These are phyloP conservation scores for Trichosporon sp. DNA, from an alignment of 1,284 basidiomycete genomes.

Conservation along the genomic window DNA sequence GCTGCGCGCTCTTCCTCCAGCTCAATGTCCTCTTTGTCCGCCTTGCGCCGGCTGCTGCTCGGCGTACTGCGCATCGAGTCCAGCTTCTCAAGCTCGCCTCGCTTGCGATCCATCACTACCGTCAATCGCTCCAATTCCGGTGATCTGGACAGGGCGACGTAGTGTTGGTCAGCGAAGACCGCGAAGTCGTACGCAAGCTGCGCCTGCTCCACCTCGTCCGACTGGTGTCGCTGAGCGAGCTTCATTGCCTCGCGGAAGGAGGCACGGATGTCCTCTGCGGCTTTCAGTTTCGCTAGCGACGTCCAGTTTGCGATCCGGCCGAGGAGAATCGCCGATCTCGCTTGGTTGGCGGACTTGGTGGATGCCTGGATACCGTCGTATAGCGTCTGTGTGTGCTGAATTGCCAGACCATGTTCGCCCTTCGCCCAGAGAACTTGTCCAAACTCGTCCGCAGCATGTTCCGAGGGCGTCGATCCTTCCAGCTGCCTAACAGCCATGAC, in stretches of 20 bases:
- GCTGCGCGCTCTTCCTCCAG: slow-evolving; percentile 56
- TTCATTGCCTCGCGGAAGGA: slow-evolving; percentile 57
- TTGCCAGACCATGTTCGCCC: slow-evolving; percentile 76
- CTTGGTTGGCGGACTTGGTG: not conserved
- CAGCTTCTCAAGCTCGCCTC: slow-evolving; percentile 31
- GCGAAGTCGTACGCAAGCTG: slow-evolving; percentile 79
- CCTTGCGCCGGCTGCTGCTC: slow-evolving; percentile 35
- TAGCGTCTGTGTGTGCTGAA: slow-evolving; percentile 59
- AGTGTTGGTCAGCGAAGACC: slow-evolving; percentile 81
- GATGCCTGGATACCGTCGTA: not conserved
- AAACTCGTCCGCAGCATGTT: slow-evolving; percentile 60
- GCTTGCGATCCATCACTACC: slow-evolving; percentile 68
- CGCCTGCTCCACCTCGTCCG: slow-evolving; percentile 51
- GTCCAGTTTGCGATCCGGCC: slow-evolving; percentile 75
- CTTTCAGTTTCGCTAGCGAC: slow-evolving; percentile 75
- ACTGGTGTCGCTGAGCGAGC: slow-evolving; percentile 9
- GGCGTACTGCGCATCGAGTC: slow-evolving; percentile 24
- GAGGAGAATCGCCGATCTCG: slow-evolving; percentile 9
- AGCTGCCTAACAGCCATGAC: slow-evolving; percentile 69
- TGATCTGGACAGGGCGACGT: slow-evolving; percentile 63
- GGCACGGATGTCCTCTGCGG: slow-evolving; percentile 67
- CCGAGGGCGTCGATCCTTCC: slow-evolving; percentile 53
- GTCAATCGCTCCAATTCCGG: slow-evolving; percentile 68
- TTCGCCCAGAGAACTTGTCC: slow-evolving; percentile 86
- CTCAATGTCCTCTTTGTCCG: slow-evolving; percentile 48